phyloP scores from a whole-genome alignment of 169 alveolate species.

The Amoebophrya sp. region DNA sequence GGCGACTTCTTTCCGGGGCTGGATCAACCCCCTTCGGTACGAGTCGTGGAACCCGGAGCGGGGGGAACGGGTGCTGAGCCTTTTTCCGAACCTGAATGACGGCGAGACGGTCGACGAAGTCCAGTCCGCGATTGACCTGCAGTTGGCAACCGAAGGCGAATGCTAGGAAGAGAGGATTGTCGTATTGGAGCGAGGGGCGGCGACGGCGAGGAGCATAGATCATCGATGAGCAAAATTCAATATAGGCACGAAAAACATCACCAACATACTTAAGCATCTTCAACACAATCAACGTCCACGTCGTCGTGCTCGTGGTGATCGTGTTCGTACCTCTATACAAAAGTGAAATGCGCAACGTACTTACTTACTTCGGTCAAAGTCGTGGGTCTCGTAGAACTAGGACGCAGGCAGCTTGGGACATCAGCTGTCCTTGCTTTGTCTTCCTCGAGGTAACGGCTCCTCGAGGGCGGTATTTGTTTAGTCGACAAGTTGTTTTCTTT shows the following conservation, averaged over 20 bases:
- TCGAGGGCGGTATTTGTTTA: too few species aligned
- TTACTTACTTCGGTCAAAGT: too few species aligned
- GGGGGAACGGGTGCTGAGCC: background rate
- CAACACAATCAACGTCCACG: background rate
- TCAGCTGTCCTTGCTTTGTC: background rate
- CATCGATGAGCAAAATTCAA: too few species aligned
- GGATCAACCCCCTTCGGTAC: background rate
- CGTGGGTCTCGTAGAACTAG: too few species aligned
- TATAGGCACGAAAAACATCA: too few species aligned
- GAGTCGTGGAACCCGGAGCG: background rate
- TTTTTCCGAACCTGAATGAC: background rate
- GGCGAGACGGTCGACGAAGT: background rate
- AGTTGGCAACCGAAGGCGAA: background rate
- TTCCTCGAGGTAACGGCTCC: background rate
- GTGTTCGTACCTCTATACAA: too few species aligned
- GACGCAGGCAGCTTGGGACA: background rate
- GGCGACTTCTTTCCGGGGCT: background rate
- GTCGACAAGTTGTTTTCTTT: background rate
- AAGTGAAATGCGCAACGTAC: too few species aligned
- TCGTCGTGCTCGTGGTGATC: background rate
- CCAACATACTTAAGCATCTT: too few species aligned
- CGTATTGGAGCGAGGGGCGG: too few species aligned
- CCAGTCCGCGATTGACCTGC: background rate
- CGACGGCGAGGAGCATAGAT: too few species aligned
- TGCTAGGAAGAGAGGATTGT: background rate